A percentile compares a stretch with the other conserved stretches of the same genome.
phyloP scores from a whole-genome alignment of 345 rosid species.

The Alliaria petiolata region DNA sequence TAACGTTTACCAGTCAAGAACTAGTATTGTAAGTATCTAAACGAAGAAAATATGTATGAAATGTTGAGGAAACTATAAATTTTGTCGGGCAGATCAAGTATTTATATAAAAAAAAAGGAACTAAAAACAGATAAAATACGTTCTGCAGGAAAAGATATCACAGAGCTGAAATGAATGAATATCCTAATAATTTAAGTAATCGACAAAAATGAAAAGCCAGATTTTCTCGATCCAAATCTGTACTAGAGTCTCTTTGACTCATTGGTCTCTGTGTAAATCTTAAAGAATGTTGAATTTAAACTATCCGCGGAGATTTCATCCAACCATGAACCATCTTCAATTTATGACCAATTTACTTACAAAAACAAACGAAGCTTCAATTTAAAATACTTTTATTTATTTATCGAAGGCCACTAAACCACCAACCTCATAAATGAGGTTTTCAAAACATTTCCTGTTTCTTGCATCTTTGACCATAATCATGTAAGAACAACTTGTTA shows the following conservation, averaged over 20 bases:
- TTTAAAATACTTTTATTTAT: background rate
- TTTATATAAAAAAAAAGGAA: background rate
- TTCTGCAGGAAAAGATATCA: background rate
- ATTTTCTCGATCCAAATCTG: background rate
- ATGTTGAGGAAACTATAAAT: background rate
- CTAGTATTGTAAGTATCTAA: background rate
- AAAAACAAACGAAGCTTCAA: background rate
- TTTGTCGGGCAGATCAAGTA: background rate
- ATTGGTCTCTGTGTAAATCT: background rate
- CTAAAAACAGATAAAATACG: background rate
- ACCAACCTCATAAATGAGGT: constrained; percentile 14
- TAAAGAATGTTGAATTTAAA: background rate
- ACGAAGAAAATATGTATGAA: background rate
- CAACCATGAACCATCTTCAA: constrained; percentile 18
- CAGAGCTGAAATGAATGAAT: no score
- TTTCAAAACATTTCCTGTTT: constrained; percentile 1
- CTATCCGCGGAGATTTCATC: constrained; percentile 6
- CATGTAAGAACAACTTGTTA: constrained; percentile 10
- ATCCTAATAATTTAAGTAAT: background rate
- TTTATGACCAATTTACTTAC: background rate
- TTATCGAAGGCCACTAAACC: background rate
- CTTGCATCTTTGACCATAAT: constrained; percentile 22
- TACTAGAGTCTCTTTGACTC: constrained; percentile 14
- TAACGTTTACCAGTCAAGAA: constrained; percentile 10
- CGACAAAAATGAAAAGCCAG: background rate